Evolutionary conservation across 345 rosid genomes (phyloP).

Genomic region (Aquilaria malaccensis): DNA sequence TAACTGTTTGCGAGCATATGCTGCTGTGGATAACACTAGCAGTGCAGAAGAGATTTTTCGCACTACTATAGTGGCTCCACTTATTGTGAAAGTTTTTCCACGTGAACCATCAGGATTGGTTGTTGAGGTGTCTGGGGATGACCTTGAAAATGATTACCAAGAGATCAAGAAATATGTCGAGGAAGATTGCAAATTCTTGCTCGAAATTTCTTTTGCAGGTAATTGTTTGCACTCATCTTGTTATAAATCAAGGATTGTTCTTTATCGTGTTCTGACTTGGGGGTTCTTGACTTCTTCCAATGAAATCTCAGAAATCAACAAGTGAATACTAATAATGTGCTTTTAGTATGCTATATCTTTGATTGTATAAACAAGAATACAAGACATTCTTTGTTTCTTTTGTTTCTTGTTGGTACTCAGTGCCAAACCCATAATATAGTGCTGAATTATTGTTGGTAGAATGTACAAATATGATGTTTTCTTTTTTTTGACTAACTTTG

Average conservation of each 20-base stretch:
- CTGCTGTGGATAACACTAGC: constrained; percentile 75
- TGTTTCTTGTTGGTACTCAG: too few species aligned
- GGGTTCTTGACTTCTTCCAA: not conserved
- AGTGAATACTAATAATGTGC: too few species aligned
- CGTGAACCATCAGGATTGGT: constrained; percentile 36
- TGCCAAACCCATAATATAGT: too few species aligned
- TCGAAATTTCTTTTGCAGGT: constrained; percentile 88
- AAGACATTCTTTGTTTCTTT: too few species aligned
- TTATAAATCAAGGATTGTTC: not conserved
- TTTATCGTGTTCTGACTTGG: not conserved
- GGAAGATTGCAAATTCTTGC: constrained; percentile 73
- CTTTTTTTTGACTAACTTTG: too few species aligned
- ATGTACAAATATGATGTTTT: too few species aligned
- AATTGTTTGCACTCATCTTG: constrained; percentile 5
- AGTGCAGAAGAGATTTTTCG: constrained; percentile 90
- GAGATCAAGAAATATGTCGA: constrained; percentile 58
- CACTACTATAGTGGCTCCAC: constrained; percentile 65
- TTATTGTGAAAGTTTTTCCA: constrained; percentile 54
- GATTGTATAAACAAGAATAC: too few species aligned
- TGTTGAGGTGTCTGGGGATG: constrained; percentile 52
- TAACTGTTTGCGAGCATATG: constrained; percentile 96
- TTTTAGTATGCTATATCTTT: too few species aligned
- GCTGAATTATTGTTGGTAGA: too few species aligned
- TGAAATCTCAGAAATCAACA: too few species aligned
- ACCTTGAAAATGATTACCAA: constrained; percentile 72